Base-by-base conservation (phyloP, 306 rosid genomes). In the Cucumis cinereus region DNA sequence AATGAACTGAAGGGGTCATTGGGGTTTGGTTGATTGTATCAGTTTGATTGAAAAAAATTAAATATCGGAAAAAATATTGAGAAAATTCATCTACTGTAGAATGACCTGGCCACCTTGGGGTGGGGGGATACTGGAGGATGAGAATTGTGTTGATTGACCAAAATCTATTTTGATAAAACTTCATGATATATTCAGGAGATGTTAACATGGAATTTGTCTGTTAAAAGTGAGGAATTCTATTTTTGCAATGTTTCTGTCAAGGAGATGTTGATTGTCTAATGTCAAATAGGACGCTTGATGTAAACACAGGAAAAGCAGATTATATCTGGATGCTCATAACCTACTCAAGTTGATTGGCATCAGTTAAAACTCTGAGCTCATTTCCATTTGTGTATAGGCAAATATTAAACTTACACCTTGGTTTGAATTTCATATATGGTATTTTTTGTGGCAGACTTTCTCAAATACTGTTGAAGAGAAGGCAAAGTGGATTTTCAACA, bases 401-500 rank as follows among this genome's bases (percentile, higher is more conserved):
- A 45, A 23, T 19, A 14, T 45, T 45, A 14, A 69, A 45, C 54
- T 41, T 43, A 41, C 5, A 67, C 75, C 28, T 19, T 64, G 72
- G 49, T 64, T 64, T 1, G 24, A 19, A 40, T 64, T 43, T 76
- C 57, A 60, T 22, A 43, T 16, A 23, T 30, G 63, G 28, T 63
- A 30, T 71, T 62, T 58, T 71, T 71, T 49, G 59, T 83, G 86
- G 84, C 88, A 94, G 98, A 87, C 89, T 78, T 85, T 94, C 79
- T 91, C 98, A 33, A 94, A 45, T 53, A 90, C 98, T 1, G 97
- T 94, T 49, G 98, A 94, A 84, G 96, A 91, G 79, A 94, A 94
- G 86, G 98, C 98, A 13, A 94, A 92, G 84, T 94, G 98, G 98
- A 49, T 94, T 79, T 94, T 94, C 86, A 90, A 91, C 92, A 94